Conservation (phyloP, 2,329 filamentous ascomycete species). For the Penicillium fuscoglaucum region DNA sequence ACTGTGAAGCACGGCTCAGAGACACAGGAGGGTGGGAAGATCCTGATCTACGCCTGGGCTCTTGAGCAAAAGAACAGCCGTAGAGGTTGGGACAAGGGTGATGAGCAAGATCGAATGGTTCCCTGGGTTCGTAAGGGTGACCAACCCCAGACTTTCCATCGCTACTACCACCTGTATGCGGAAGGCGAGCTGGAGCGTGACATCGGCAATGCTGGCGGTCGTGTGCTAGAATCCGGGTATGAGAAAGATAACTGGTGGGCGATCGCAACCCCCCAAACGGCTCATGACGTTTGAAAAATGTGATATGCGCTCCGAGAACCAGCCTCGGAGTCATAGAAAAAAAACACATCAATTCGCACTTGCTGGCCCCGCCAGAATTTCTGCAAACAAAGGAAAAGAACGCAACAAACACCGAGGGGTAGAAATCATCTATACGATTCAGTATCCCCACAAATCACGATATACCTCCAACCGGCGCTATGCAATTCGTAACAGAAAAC, state of each 20-base stretch:
- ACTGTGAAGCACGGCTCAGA: constrained; percentile 52
- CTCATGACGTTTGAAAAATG: constrained; percentile 14
- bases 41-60: constrained; percentile 91
- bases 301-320: constrained; percentile 29
- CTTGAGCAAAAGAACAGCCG: constrained; percentile 86
- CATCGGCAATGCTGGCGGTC: constrained; percentile 70
- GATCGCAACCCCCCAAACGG: constrained; percentile 52
- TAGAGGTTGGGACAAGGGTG: constrained; percentile 81
- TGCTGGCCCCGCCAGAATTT: constrained; percentile 8
- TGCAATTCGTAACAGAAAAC: constrained; percentile 40
- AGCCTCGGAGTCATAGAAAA: constrained; percentile 27
- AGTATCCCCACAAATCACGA: constrained; percentile 32
- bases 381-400: constrained; percentile 15
- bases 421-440: constrained; percentile 32
- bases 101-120: constrained; percentile 88
- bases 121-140: constrained; percentile 76
- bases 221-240: constrained; percentile 77
- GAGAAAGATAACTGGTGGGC: constrained; percentile 99
- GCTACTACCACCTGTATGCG: constrained; percentile 92
- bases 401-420: constrained; percentile 16
- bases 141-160: constrained; percentile 64
- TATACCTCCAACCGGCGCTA: constrained; percentile 41
- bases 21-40: constrained; percentile 55
- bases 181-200: constrained; percentile 84
- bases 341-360: constrained; percentile 7